Evolutionary conservation across 768 basidiomycete species (phyloP).

Genomic region (Pleurotus platypus): DNA sequence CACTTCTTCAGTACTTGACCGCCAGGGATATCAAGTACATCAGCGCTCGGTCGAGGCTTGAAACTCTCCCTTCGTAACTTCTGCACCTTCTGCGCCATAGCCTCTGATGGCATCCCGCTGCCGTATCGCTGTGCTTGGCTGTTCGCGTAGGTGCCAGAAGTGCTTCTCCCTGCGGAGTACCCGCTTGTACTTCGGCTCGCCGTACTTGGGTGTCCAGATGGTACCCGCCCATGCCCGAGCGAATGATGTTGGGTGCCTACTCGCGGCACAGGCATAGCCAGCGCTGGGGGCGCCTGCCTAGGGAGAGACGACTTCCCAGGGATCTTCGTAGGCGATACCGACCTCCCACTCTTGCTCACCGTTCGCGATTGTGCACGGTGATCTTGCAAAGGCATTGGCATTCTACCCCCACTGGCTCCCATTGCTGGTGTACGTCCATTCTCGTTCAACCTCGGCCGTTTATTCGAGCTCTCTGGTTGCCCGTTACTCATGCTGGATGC

Average conservation of each 20-base stretch:
- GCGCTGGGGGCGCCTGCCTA: constrained; percentile 23
- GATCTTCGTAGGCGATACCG: constrained; percentile 49
- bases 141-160: constrained; percentile 22
- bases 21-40: constrained; percentile 23
- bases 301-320: constrained; percentile 33
- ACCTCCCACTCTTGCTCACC: constrained; percentile 18
- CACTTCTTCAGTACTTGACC: constrained; percentile 19
- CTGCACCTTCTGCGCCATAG: constrained; percentile 42
- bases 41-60: constrained; percentile 74
- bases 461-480: constrained; percentile 36
- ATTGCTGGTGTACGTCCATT: constrained; percentile 12
- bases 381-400: constrained; percentile 29
- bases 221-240: constrained; percentile 52
- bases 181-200: neutral
- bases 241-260: constrained; percentile 50
- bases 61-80: constrained; percentile 74
- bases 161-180: constrained; percentile 15
- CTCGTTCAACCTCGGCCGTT: constrained; percentile 58
- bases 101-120: constrained; percentile 15
- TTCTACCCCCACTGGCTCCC: constrained; percentile 20
- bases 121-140: constrained; percentile 10
- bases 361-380: constrained; percentile 25
- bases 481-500: constrained; percentile 36
- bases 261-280: constrained; percentile 48
- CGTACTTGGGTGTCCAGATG: constrained; percentile 22